Base-by-base conservation (phyloP, 768 basidiomycete species). In the Paxillus rubicundulus region DNA sequence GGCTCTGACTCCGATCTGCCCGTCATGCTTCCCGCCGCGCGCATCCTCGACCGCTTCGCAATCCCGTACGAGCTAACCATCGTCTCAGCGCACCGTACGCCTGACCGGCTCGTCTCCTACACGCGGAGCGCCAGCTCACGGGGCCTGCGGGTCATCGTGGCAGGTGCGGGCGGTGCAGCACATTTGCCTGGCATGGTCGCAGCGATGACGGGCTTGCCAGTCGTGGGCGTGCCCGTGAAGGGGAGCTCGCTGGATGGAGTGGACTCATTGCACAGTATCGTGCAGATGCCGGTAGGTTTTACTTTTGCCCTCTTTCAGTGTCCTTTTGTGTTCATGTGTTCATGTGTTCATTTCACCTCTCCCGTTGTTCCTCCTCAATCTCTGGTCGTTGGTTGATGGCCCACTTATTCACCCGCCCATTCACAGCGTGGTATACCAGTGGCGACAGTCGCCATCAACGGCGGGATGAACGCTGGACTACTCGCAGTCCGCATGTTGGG, bases 121-220 rank as follows among this genome's bases (percentile, higher is more conserved):
- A 88, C 97, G 2, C 77, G 85, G 41, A 78, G 81, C 9, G 95
- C 94, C 0, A 76, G 79, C 1, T 67, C 77, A 16, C 74, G 87
- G 5, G 89, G 89, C 2, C 58, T 89, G 38, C 72, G 87, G 42
- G 81, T 80, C 4, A 83, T 99, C 69, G 87, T 99, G 39, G 96
- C 96, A 2, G 96, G 96, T 6, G 97, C 97, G 6, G 97, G 97
- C n/a, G 97, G 97, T 0, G 96, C 97, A 1, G 97, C 96, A 5
- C 97, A 99, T 73, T 73, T 99, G 2, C 97, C 97, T 0, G 97
- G 97, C 0, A 99, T 99, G 97, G 92, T 98, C 1, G 97, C 96
- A 5, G 87, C 91, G 17, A 85, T 97, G 87, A 96, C 94, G 0
- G 77, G 85, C 2, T 68, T 98, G 47, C 96, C 97, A 0, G 92